phyloP scores from a whole-genome alignment of 306 rosid genomes.

The Trifolium dubium region DNA sequence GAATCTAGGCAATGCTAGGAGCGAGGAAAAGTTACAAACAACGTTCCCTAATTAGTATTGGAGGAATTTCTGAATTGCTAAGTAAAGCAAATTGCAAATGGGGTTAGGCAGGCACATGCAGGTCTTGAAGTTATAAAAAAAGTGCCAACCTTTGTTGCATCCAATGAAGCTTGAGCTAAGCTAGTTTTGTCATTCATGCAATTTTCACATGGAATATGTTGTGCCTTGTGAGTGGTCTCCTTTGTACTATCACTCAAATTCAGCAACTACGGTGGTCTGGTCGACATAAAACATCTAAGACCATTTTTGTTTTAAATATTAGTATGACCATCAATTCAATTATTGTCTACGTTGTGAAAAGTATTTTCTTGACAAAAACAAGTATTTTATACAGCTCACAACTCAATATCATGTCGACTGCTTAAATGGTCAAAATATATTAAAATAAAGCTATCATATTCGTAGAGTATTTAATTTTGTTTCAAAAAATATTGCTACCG shows the following conservation, averaged over 20 bases:
- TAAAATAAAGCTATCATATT: background rate
- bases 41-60: constrained; percentile 36
- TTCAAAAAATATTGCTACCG: no score
- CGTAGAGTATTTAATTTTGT: no score
- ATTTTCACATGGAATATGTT: constrained; percentile 4
- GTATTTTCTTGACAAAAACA: no score
- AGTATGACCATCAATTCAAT: background rate
- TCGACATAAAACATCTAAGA: background rate
- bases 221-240: background rate
- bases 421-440: background rate
- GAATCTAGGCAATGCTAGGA: constrained; percentile 8
- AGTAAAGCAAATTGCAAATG: constrained; percentile 20
- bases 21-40: constrained; percentile 5
- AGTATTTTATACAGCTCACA: background rate
- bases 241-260: constrained; percentile 5
- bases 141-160: constrained; percentile 8
- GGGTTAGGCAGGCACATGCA: background rate
- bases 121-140: constrained; percentile 33
- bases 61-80: constrained; percentile 39
- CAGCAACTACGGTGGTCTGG: background rate
- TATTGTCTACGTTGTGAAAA: background rate
- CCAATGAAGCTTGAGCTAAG: background rate
- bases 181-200: background rate
- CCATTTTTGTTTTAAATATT: background rate
- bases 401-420: background rate